phyloP scores from a whole-genome alignment of 805 yeast species.

The Metschnikowia vanudenii region DNA sequence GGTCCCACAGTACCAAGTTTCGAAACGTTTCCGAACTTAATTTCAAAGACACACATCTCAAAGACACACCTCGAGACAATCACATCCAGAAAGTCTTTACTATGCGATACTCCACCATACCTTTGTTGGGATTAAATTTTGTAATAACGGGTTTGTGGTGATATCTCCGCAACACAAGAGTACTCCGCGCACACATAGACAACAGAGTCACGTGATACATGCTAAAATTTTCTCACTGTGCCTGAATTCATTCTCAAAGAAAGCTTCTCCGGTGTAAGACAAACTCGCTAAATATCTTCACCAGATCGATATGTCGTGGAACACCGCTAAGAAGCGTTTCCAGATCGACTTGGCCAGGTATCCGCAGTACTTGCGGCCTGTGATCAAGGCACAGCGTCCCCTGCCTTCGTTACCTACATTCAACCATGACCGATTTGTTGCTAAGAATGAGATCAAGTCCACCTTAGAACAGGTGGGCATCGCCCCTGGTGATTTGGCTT shows the following conservation, averaged over 20 bases:
- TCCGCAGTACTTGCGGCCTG: slow-evolving; percentile 32
- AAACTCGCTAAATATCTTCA: too few species aligned
- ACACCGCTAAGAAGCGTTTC: slow-evolving; percentile 34
- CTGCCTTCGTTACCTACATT: slow-evolving; percentile 37
- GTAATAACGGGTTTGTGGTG: too few species aligned
- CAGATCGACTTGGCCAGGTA: slow-evolving; percentile 35
- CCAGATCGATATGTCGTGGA: slow-evolving; percentile 33
- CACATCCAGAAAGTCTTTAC: too few species aligned
- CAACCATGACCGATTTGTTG: slow-evolving; percentile 21
- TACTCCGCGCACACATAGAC: too few species aligned
- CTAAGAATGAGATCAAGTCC: slow-evolving; percentile 35
- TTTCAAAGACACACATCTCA: too few species aligned
- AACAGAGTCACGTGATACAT: slow-evolving; percentile 12
- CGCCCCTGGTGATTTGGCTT: slow-evolving; percentile 74
- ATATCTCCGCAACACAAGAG: too few species aligned
- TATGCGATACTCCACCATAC: too few species aligned
- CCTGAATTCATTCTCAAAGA: background rate
- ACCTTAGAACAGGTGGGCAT: slow-evolving; percentile 57
- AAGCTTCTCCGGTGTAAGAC: background rate
- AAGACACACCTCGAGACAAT: too few species aligned
- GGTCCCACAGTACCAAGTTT: too few species aligned
- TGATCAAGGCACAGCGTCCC: slow-evolving; percentile 21
- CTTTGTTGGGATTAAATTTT: too few species aligned
- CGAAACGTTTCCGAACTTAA: too few species aligned
- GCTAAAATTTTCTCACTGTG: slow-evolving; percentile 10